Evolutionary conservation across 768 basidiomycete species (phyloP).

Genomic region (Rhizopogon vulgaris): DNA sequence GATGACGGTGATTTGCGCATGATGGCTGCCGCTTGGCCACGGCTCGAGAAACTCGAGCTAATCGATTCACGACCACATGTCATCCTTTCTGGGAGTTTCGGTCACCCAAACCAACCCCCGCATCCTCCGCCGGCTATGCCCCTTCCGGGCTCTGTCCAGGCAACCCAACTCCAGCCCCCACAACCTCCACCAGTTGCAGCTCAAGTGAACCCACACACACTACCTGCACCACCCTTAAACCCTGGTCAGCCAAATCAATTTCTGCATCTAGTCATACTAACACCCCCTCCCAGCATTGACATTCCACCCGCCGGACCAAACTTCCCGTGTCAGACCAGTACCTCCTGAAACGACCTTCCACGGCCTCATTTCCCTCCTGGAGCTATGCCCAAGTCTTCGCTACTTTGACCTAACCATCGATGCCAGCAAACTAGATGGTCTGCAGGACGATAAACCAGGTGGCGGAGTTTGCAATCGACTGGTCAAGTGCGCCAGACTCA

Average conservation of each 20-base stretch:
- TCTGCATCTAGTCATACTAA: neutral
- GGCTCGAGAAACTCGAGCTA: neutral
- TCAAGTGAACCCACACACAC: no score
- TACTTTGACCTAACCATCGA: neutral
- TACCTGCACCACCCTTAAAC: no score
- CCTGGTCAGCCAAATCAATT: neutral
- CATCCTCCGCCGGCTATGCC: neutral
- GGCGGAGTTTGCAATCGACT: constrained; percentile 1
- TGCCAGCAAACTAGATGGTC: neutral
- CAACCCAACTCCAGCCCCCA: neutral
- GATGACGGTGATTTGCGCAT: neutral
- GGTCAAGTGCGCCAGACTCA: neutral
- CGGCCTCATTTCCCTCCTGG: constrained; percentile 1
- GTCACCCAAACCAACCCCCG: neutral
- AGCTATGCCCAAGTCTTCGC: neutral
- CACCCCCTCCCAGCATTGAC: neutral
- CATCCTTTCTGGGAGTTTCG: no score
- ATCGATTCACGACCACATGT: neutral
- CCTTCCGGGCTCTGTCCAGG: neutral
- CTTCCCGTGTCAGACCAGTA: neutral
- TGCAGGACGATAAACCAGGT: neutral
- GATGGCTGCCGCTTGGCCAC: neutral
- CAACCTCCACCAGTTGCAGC: neutral
- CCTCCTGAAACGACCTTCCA: neutral
- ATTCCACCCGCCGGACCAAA: neutral